A percentile compares a stretch with the other conserved stretches of the same genome.
Conservation (phyloP, 176 grass and related monocot species). For the Lolium perenne region DNA sequence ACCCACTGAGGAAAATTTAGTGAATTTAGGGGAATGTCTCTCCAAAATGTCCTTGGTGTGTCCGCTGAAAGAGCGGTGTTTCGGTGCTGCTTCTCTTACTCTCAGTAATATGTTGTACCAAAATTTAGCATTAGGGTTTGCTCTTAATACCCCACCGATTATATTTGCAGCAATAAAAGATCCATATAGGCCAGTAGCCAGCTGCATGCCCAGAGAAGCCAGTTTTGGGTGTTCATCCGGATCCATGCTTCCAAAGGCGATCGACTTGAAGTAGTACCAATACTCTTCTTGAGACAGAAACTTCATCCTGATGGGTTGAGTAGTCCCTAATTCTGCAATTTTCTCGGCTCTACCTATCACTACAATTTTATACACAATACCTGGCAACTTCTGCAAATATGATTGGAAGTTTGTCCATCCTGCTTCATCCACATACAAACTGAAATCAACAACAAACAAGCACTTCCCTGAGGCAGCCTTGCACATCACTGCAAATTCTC, state of each 20-base stretch:
- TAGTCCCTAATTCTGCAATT: constrained; percentile 5
- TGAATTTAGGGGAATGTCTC: constrained; percentile 10
- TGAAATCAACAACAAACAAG: constrained; percentile 44
- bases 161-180: constrained; percentile 49
- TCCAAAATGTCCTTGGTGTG: constrained; percentile 28
- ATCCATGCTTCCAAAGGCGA: constrained; percentile 49
- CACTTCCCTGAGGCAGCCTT: constrained; percentile 17
- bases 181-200: constrained; percentile 32
- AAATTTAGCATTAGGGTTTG: constrained; percentile 38
- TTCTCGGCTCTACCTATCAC: background rate
- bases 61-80: background rate
- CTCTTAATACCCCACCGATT: constrained; percentile 37
- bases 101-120: constrained; percentile 17
- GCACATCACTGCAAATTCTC: background rate
- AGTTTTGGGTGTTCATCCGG: constrained; percentile 37
- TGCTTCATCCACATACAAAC: constrained; percentile 9
- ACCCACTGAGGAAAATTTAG: background rate
- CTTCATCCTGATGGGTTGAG: constrained; percentile 45
- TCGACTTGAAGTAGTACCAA: constrained; percentile 51
- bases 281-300: constrained; percentile 49
- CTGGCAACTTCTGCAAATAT: constrained; percentile 12
- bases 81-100: background rate
- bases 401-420: constrained; percentile 35
- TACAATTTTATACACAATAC: constrained; percentile 40
- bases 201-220: constrained; percentile 34